phyloP scores from a whole-genome alignment of 2,329 filamentous ascomycete species.

The Thelonectria blattea region DNA sequence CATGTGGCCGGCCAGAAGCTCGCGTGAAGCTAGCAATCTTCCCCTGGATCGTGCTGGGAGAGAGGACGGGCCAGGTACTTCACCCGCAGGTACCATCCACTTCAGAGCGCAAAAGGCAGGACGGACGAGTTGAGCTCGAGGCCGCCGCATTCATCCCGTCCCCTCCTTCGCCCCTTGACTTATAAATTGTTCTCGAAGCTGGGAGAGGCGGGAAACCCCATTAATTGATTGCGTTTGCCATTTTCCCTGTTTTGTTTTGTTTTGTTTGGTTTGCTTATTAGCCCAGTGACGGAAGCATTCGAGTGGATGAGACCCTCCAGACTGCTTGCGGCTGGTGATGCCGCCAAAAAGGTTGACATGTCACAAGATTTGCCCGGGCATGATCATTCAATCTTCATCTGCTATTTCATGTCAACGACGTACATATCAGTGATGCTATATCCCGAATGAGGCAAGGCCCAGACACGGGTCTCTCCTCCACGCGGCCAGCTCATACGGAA shows the following conservation, averaged over 20 bases:
- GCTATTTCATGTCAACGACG: background rate
- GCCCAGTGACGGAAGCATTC: background rate
- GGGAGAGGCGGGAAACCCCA: background rate
- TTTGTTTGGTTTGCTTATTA: background rate
- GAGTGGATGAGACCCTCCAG: background rate
- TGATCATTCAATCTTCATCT: background rate
- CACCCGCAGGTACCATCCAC: slow-evolving; percentile 11
- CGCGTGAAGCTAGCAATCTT: slow-evolving; percentile 23
- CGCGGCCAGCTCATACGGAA: slow-evolving; percentile 16
- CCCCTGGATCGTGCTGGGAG: slow-evolving; percentile 5
- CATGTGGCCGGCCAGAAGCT: slow-evolving; percentile 5
- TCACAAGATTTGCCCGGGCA: background rate
- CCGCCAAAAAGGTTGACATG: background rate
- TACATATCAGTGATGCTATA: slow-evolving; percentile 15
- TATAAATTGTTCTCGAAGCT: background rate
- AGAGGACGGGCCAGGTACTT: slow-evolving; percentile 8
- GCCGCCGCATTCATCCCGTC: background rate
- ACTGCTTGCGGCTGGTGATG: background rate
- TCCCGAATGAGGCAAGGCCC: slow-evolving; percentile 21
- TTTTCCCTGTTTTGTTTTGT: background rate
- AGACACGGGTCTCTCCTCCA: slow-evolving; percentile 21
- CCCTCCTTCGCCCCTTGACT: background rate
- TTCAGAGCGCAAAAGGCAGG: slow-evolving; percentile 2
- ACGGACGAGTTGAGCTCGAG: slow-evolving; percentile 1
- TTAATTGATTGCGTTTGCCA: background rate